These are phyloP conservation scores for Porosira glacialis DNA, from an alignment of 352 stramenopile genomes.

Conservation along the genomic window DNA sequence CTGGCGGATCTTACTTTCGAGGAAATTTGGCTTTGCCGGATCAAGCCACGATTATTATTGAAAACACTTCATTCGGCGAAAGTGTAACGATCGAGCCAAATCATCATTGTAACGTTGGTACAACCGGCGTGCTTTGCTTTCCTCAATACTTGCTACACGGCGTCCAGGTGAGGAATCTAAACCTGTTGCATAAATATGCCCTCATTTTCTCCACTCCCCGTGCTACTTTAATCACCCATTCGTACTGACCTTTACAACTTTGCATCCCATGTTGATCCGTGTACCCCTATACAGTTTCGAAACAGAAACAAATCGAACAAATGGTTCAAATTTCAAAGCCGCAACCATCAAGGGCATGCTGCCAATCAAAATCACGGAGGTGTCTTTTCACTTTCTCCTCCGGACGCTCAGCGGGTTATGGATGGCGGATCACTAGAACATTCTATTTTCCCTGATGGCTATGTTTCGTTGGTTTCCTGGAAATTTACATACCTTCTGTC, in stretches of 20 bases:
- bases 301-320: conserved; percentile 8
- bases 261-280: too few relatives aligned
- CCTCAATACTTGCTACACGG: conserved; percentile 63
- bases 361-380: conserved; percentile 10
- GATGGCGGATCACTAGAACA: conserved; percentile 21
- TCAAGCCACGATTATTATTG: conserved; percentile 64
- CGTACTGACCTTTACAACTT: too few relatives aligned
- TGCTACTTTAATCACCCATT: too few relatives aligned
- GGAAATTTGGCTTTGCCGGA: conserved; percentile 66
- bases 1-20: conserved; percentile 27
- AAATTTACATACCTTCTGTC: conserved; percentile 37
- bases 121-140: conserved; percentile 52
- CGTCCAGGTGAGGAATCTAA: conserved; percentile 52
- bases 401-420: conserved; percentile 39
- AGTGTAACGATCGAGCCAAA: conserved; percentile 52
- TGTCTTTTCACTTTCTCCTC: conserved; percentile 53
- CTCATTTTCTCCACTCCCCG: too few relatives aligned
- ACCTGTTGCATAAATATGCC: too few relatives aligned
- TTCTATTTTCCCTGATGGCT: conserved; percentile 56
- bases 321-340: conserved; percentile 48
- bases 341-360: neutral
- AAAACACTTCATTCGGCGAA: conserved; percentile 52
- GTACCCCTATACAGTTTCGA: too few relatives aligned
- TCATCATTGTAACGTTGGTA: conserved; percentile 67
- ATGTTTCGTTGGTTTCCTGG: conserved; percentile 47